phyloP scores from a whole-genome alignment of 306 rosid species.

The Phaseolus lunatus region DNA sequence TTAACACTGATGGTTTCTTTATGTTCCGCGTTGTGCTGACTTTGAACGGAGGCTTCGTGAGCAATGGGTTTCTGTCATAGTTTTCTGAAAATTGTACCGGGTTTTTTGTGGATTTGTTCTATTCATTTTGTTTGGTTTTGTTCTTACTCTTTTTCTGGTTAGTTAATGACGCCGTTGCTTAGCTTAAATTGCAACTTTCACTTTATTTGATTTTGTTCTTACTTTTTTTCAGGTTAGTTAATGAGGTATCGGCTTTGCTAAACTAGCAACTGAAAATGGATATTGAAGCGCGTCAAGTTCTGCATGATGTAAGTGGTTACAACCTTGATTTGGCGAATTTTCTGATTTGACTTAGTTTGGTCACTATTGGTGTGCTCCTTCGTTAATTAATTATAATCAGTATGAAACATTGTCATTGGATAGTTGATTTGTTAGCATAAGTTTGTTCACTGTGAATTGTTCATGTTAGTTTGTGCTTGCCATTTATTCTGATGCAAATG shows the following conservation, averaged over 20 bases:
- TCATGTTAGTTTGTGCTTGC: slow-evolving; percentile 23
- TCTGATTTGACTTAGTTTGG: slow-evolving; percentile 19
- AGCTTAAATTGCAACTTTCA: background rate
- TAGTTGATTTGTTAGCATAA: slow-evolving; percentile 27
- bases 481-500: slow-evolving; percentile 24
- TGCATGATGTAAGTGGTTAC: slow-evolving; percentile 61
- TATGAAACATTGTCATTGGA: background rate
- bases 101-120: slow-evolving; percentile 31
- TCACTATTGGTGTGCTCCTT: slow-evolving; percentile 4
- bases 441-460: slow-evolving; percentile 19
- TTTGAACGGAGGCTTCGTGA: slow-evolving; percentile 16
- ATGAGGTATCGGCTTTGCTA: slow-evolving; percentile 30
- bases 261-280: slow-evolving; percentile 47
- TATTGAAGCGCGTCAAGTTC: slow-evolving; percentile 40
- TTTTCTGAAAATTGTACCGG: background rate
- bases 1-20: background rate
- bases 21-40: background rate
- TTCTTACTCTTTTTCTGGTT: slow-evolving; percentile 47
- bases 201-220: slow-evolving; percentile 22
- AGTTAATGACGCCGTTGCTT: background rate
- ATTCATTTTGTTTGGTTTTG: background rate
- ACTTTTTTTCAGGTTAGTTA: slow-evolving; percentile 49
- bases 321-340: slow-evolving; percentile 30
- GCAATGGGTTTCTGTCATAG: slow-evolving; percentile 10
- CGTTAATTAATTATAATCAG: background rate